Evolutionary conservation across 1,139 yeast species (phyloP).

Genomic region (Hanseniaspora gamundiae): DNA sequence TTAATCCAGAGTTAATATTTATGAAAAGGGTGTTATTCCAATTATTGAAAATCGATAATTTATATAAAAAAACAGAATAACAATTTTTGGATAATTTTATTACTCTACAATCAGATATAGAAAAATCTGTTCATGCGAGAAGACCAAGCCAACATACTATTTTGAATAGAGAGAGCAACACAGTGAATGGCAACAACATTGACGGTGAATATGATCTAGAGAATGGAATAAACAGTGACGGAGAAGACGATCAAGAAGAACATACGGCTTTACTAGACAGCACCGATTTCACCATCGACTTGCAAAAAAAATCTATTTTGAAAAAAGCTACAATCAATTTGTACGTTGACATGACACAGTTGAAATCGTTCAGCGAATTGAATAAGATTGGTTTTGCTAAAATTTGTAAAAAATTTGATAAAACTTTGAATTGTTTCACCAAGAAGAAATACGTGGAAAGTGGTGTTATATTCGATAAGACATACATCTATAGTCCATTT

Average conservation of each 20-base stretch:
- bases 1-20: constrained; percentile 30
- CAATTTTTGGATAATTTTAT: constrained; percentile 37
- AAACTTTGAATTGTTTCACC: constrained; percentile 39
- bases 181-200: not conserved
- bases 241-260: constrained; percentile 22
- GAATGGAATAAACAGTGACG: constrained; percentile 12
- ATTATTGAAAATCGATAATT: constrained; percentile 45
- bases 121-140: constrained; percentile 12
- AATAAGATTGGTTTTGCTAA: constrained; percentile 58
- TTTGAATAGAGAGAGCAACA: not conserved
- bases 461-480: constrained; percentile 29
- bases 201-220: constrained; percentile 6
- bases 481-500: constrained; percentile 34
- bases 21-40: constrained; percentile 46
- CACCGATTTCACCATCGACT: constrained; percentile 26
- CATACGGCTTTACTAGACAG: constrained; percentile 27
- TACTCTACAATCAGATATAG: constrained; percentile 37
- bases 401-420: constrained; percentile 60
- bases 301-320: constrained; percentile 36
- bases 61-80: constrained; percentile 42
- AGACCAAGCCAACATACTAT: constrained; percentile 4
- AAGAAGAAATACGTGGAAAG: constrained; percentile 35
- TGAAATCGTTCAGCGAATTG: constrained; percentile 53
- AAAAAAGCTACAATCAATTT: constrained; percentile 45
- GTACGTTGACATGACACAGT: constrained; percentile 49